These are phyloP conservation scores for Chaetomium olivaceum DNA, from an alignment of 2,329 filamentous ascomycete genomes.

Conservation along the genomic window DNA sequence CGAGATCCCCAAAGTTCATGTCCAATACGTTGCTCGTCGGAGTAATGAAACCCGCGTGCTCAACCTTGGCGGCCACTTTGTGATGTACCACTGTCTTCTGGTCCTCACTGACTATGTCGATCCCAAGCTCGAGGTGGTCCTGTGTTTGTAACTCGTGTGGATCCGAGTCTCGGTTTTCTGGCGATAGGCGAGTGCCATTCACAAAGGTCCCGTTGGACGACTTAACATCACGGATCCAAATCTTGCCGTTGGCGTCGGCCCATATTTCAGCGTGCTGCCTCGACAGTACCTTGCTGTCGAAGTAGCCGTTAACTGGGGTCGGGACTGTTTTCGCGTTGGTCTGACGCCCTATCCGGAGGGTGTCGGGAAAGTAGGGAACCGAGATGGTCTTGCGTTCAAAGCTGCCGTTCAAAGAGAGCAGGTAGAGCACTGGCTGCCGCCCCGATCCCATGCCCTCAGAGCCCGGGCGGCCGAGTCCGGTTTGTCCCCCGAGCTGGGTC, in stretches of 20 bases:
- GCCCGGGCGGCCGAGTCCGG: constrained; percentile 63
- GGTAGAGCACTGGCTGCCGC: constrained; percentile 72
- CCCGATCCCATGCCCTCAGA: constrained; percentile 62
- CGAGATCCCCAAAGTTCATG: constrained; percentile 88
- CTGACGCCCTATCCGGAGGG: constrained; percentile 88
- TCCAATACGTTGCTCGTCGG: constrained; percentile 76
- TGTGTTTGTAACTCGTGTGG: constrained; percentile 89
- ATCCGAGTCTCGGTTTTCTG: constrained; percentile 93
- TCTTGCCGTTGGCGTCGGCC: constrained; percentile 80
- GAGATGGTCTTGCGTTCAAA: constrained; percentile 97
- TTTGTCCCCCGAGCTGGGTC: constrained; percentile 44
- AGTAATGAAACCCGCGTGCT: constrained; percentile 84
- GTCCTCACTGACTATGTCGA: constrained; percentile 98
- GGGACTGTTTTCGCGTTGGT: constrained; percentile 96
- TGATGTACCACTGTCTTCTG: constrained; percentile 98
- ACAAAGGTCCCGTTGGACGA: constrained; percentile 99
- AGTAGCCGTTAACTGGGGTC: constrained; percentile 88
- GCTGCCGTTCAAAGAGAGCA: constrained; percentile 89
- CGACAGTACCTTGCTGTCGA: constrained; percentile 96
- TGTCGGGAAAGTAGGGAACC: constrained; percentile 92
- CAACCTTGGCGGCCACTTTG: constrained; percentile 95
- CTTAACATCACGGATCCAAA: constrained; percentile 96
- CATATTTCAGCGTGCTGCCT: constrained; percentile 95
- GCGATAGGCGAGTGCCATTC: constrained; percentile 85
- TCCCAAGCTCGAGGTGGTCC: constrained; percentile 91